phyloP scores from a whole-genome alignment of 345 rosid genomes.

The Arabidopsis arenosa region DNA sequence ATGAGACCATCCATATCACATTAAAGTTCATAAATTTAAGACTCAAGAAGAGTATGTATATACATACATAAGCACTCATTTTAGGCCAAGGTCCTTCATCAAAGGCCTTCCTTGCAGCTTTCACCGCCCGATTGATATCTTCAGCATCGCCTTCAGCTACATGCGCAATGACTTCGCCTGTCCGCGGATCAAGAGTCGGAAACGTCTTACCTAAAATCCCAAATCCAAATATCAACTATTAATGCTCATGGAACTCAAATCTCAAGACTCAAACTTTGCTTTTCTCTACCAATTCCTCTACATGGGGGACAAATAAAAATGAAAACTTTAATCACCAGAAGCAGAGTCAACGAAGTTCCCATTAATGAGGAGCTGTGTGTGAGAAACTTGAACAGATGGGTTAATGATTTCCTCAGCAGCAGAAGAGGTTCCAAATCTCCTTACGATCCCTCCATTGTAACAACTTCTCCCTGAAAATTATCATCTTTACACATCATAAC shows the following conservation, averaged over 20 bases:
- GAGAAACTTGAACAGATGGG: slow-evolving; percentile 69
- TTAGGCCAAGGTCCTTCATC: slow-evolving; percentile 99
- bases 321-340: slow-evolving; percentile 63
- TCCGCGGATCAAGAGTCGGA: slow-evolving; percentile 87
- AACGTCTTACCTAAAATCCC: slow-evolving; percentile 67
- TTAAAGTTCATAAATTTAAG: not conserved
- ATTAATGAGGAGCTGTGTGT: slow-evolving; percentile 75
- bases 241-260: slow-evolving; percentile 4
- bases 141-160: slow-evolving; percentile 97
- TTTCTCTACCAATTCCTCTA: not conserved
- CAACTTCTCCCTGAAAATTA: slow-evolving; percentile 51
- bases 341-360: slow-evolving; percentile 89
- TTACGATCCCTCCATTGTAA: slow-evolving; percentile 43
- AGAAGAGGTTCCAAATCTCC: slow-evolving; percentile 65
- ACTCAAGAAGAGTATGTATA: not conserved
- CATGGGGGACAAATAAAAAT: not conserved
- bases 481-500: slow-evolving; percentile 16
- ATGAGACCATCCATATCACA: slow-evolving; percentile 22
- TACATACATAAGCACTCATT: slow-evolving; percentile 82
- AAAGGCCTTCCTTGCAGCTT: slow-evolving; percentile 96
- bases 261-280: not conserved
- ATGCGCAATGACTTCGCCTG: slow-evolving; percentile 82
- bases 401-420: slow-evolving; percentile 69
- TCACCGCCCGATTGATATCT: slow-evolving; percentile 82
- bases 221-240: not conserved